phyloP scores from a whole-genome alignment of 805 yeast genomes.

The Candida ficus region DNA sequence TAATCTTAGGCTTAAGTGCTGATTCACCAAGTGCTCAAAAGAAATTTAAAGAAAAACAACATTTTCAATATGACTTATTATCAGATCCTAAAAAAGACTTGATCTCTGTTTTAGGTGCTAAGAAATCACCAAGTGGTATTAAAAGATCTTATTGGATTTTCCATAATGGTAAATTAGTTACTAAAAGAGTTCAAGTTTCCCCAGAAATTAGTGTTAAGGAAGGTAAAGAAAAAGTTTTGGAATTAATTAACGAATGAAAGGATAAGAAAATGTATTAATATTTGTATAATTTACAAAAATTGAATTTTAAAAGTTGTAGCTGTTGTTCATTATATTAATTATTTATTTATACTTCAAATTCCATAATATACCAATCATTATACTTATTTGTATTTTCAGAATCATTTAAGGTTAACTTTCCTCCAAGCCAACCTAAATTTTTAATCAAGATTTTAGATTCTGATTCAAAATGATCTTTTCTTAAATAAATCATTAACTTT shows the following conservation, averaged over 20 bases:
- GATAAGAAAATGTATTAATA: neutral
- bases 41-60: constrained; percentile 67
- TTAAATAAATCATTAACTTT: constrained; percentile 20
- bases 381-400: constrained; percentile 16
- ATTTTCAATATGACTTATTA: constrained; percentile 66
- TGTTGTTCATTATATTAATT: neutral
- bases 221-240: constrained; percentile 54
- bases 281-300: neutral
- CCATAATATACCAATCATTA: constrained; percentile 26
- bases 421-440: constrained; percentile 26
- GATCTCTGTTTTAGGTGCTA: constrained; percentile 75
- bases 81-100: constrained; percentile 70
- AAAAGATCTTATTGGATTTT: constrained; percentile 92
- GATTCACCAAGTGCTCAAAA: constrained; percentile 79
- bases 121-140: constrained; percentile 70
- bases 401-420: constrained; percentile 19
- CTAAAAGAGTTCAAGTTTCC: constrained; percentile 34
- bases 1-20: constrained; percentile 77
- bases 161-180: constrained; percentile 61
- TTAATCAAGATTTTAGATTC: constrained; percentile 22
- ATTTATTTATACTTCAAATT: constrained; percentile 21
- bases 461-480: constrained; percentile 18
- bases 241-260: constrained; percentile 23
- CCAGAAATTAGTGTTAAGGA: constrained; percentile 55
- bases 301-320: no score